Base-by-base conservation (phyloP, 1,284 basidiomycete genomes). In the Butyriboletus appendiculatus region DNA sequence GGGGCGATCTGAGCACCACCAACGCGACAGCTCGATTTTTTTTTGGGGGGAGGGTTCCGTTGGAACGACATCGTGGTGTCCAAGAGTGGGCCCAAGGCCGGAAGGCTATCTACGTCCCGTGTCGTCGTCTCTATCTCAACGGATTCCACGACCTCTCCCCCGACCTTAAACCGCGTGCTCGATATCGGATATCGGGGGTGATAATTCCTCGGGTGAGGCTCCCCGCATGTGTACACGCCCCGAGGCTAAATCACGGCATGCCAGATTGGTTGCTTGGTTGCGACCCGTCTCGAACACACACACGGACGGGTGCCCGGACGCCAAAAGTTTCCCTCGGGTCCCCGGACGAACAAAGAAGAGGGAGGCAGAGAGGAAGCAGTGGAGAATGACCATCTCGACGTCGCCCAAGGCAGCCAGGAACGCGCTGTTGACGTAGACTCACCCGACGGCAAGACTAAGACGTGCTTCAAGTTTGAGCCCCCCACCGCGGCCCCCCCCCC, bases 141-240 rank as follows among this genome's bases (percentile, higher is more conserved):
- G 18, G 24, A 33, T 20, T 28, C 44, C 54, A 46, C 44, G 41
- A 43, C 40, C 32, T 42, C 35, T 16, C 16, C 24, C 24, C 26
- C n/a, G 12, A 35, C 20, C 39, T 18, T 12, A 15, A 50, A 42
- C 50, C 50, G 51, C 61, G 37, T 45, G 49, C 35, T 43, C n/a
- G 34, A 8, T 8, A 26, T 26, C 26, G 26, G 24, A 52, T 40
- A 37, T 30, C 44, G 30, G 35, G n/a, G 26, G 28, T 26, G 30
- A n/a, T 14, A 11, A 28, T 28, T 10, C 28, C 28, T 28, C 28
- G 28, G 28, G 28, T 28, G 28, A 28, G 28, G 28, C 10, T 28
- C 28, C 28, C 8, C 28, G 28, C 28, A 28, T 28, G 28, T 28
- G 10, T 3, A 28, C 28, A 10, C 28, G 28, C 10, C 28, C 10